Evolutionary conservation across 2,329 filamentous ascomycete species (phyloP).

Genomic region (Laburnicola sp.): DNA sequence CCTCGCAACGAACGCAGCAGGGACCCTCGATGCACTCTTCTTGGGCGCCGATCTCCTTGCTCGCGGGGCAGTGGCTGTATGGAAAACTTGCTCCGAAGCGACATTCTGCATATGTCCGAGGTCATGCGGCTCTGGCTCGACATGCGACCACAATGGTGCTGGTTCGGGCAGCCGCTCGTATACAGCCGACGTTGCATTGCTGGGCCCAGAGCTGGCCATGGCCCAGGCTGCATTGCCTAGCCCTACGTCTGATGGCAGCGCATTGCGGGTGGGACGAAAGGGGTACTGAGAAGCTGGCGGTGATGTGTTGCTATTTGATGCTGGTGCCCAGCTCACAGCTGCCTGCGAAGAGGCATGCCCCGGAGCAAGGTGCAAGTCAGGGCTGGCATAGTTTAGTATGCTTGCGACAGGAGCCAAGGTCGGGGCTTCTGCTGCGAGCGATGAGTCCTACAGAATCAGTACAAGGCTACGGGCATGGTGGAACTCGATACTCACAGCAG

Average conservation of each 20-base stretch:
- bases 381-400: slow-evolving; percentile 22
- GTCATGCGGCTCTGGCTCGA: slow-evolving; percentile 16
- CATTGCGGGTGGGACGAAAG: slow-evolving; percentile 17
- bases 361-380: slow-evolving; percentile 18
- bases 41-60: slow-evolving; percentile 18
- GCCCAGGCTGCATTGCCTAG: slow-evolving; percentile 13
- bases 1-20: slow-evolving; percentile 39
- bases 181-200: background rate
- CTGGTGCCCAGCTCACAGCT: slow-evolving; percentile 20
- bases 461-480: slow-evolving; percentile 13
- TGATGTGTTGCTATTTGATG: slow-evolving; percentile 12
- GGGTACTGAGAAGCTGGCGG: slow-evolving; percentile 20
- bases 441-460: slow-evolving; percentile 20
- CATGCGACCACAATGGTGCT: slow-evolving; percentile 25
- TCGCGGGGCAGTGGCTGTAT: slow-evolving; percentile 6
- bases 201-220: slow-evolving; percentile 1
- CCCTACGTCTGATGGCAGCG: slow-evolving; percentile 15
- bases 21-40: slow-evolving; percentile 35
- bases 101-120: slow-evolving; percentile 17
- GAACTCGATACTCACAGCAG: slow-evolving; percentile 26
- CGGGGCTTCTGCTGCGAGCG: slow-evolving; percentile 25
- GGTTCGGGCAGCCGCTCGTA: slow-evolving; percentile 18
- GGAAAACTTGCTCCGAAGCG: slow-evolving; percentile 14
- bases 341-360: slow-evolving; percentile 23
- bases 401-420: slow-evolving; percentile 27